Conservation (phyloP, 1,284 basidiomycete species). For the Agaricales sp. region DNA sequence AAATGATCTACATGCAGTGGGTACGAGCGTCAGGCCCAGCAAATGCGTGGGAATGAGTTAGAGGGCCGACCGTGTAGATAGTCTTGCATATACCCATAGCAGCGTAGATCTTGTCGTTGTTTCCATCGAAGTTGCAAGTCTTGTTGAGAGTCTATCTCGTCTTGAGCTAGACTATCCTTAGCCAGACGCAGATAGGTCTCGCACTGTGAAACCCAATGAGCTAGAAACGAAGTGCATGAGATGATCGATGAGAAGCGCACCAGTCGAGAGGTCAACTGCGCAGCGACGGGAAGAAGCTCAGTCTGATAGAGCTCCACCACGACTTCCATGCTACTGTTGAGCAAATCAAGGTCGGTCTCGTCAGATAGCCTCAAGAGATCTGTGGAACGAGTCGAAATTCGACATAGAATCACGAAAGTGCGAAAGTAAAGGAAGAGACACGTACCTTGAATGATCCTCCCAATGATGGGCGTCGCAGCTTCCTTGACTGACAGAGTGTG, state of each 20-base stretch:
- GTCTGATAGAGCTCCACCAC: slow-evolving; percentile 82
- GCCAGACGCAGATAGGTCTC: slow-evolving; percentile 77
- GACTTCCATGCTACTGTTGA: slow-evolving; percentile 75
- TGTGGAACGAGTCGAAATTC: slow-evolving; percentile 20
- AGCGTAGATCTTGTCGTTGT: slow-evolving; percentile 77
- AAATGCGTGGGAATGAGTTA: too few relatives aligned
- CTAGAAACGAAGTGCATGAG: too few relatives aligned
- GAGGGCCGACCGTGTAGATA: slow-evolving; percentile 50
- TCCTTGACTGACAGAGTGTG: slow-evolving; percentile 41
- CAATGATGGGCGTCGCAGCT: slow-evolving; percentile 71
- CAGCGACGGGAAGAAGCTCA: slow-evolving; percentile 80
- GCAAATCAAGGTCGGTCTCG: slow-evolving; percentile 82
- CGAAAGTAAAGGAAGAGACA: too few relatives aligned
- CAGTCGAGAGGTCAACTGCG: slow-evolving; percentile 70
- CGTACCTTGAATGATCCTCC: slow-evolving; percentile 78
- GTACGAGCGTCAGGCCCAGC: not conserved
- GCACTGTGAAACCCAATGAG: too few relatives aligned
- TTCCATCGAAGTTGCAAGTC: slow-evolving; percentile 40
- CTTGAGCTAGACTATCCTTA: slow-evolving; percentile 49
- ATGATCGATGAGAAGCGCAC: too few relatives aligned
- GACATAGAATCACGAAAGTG: slow-evolving; percentile 2
- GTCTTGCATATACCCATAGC: slow-evolving; percentile 83
- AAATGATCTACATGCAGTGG: slow-evolving; percentile 40
- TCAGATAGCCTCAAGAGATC: slow-evolving; percentile 82
- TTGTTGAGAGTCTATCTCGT: slow-evolving; percentile 34